phyloP scores from a whole-genome alignment of 805 yeast genomes.

The Candida gorgasii region DNA sequence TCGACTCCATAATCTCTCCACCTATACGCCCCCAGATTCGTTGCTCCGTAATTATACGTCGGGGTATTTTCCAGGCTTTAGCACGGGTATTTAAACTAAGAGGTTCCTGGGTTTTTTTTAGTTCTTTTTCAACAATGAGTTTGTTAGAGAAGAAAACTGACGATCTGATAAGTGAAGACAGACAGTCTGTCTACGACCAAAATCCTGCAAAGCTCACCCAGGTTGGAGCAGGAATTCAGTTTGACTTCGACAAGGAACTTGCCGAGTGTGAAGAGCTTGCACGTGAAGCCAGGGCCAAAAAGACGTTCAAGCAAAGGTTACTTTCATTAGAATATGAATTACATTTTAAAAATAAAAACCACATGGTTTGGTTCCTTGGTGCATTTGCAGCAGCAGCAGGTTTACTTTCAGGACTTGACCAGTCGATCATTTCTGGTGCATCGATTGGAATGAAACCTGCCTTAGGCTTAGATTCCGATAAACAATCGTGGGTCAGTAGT shows the following conservation, averaged over 20 bases:
- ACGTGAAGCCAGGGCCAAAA: conserved; percentile 27
- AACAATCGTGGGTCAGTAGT: conserved; percentile 73
- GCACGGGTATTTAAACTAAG: too few species aligned
- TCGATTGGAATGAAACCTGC: conserved; percentile 61
- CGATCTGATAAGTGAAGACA: conserved; percentile 8
- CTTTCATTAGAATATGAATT: conserved; percentile 36
- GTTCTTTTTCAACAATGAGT: not conserved
- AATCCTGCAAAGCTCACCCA: conserved; percentile 27
- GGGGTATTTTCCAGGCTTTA: too few species aligned
- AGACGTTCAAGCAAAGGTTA: conserved; percentile 39
- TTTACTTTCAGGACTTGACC: conserved; percentile 82
- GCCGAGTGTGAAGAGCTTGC: conserved; percentile 33
- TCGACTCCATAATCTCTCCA: too few species aligned
- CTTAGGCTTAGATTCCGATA: conserved; percentile 52
- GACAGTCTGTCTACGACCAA: conserved; percentile 11
- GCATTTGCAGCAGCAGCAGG: conserved; percentile 87
- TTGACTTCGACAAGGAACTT: conserved; percentile 37
- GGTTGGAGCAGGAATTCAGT: conserved; percentile 26
- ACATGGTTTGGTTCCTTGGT: conserved; percentile 51
- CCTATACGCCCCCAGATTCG: too few species aligned
- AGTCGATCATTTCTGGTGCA: conserved; percentile 78
- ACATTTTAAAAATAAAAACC: conserved; percentile 42
- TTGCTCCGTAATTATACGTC: too few species aligned
- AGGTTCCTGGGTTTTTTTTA: not conserved
- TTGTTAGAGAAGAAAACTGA: conserved; percentile 1